Conservation (phyloP, 192 early-diverging fungal species). For the Chytriomyces hyalinus region DNA sequence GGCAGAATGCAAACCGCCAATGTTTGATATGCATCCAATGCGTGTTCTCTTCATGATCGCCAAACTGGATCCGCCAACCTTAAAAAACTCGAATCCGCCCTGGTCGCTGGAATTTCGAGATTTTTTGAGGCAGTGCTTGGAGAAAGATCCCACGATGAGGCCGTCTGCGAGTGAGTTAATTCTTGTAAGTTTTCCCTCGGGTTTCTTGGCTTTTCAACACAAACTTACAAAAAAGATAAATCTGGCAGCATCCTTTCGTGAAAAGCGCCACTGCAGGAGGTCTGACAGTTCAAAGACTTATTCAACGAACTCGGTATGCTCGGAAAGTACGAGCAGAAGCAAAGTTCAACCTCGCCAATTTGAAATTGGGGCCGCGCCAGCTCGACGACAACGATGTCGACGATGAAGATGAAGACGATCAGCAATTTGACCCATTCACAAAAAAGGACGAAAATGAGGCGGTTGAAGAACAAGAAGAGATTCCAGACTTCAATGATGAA, state of each 20-base stretch:
- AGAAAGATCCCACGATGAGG: constrained; percentile 61
- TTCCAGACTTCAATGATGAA: constrained; percentile 10
- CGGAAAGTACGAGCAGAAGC: not conserved
- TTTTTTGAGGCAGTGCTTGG: constrained; percentile 55
- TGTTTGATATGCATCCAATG: constrained; percentile 93
- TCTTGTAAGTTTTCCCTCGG: not conserved
- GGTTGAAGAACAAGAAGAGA: constrained; percentile 23
- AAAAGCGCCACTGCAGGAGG: not conserved
- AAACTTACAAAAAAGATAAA: not conserved
- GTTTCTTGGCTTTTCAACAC: not conserved
- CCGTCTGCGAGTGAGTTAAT: constrained; percentile 24
- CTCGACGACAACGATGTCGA: constrained; percentile 39
- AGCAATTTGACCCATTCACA: constrained; percentile 1
- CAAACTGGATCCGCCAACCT: constrained; percentile 55
- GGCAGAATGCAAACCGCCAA: constrained; percentile 78
- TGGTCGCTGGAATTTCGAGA: constrained; percentile 57
- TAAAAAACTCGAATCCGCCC: constrained; percentile 37
- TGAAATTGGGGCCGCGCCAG: constrained; percentile 24
- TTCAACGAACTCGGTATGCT: constrained; percentile 44
- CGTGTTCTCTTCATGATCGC: constrained; percentile 90
- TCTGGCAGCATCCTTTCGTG: constrained; percentile 21
- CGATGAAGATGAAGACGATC: constrained; percentile 39
- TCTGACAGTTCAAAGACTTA: constrained; percentile 41
- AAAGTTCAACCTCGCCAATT: constrained; percentile 11
- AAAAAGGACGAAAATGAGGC: constrained; percentile 31